A percentile compares a stretch with the other conserved stretches of the same genome.
These are phyloP conservation scores for Naganishia vishniacii DNA, from an alignment of 768 basidiomycete species.

Conservation along the genomic window DNA sequence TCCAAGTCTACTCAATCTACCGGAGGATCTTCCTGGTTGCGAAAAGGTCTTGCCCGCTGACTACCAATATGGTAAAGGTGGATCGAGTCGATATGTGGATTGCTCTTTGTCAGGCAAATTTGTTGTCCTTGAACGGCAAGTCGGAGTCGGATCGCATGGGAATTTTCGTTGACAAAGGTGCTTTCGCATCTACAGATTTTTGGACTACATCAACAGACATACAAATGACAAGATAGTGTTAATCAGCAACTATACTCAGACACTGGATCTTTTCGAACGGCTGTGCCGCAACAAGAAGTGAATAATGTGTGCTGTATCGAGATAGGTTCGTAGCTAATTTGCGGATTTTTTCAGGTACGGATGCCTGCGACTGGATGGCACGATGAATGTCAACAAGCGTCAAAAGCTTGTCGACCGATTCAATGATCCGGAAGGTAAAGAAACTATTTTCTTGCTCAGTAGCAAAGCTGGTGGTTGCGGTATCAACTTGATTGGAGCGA, in stretches of 20 bases:
- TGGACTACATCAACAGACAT: constrained; percentile 71
- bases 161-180: constrained; percentile 6
- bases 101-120: constrained; percentile 90
- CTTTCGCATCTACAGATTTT: constrained; percentile 56
- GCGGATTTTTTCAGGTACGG: constrained; percentile 61
- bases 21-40: constrained; percentile 74
- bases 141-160: background rate
- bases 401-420: constrained; percentile 64
- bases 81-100: constrained; percentile 54
- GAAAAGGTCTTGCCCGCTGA: constrained; percentile 75
- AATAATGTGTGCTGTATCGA: constrained; percentile 31
- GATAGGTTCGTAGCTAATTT: background rate
- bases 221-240: constrained; percentile 93
- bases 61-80: constrained; percentile 50
- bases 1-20: constrained; percentile 80
- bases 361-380: constrained; percentile 88
- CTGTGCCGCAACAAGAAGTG: constrained; percentile 79
- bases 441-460: constrained; percentile 49
- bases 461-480: constrained; percentile 50
- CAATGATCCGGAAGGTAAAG: constrained; percentile 49
- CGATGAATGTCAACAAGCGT: constrained; percentile 82
- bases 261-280: constrained; percentile 86
- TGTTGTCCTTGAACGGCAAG: constrained; percentile 79
- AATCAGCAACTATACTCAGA: constrained; percentile 95
- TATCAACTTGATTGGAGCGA: constrained; percentile 50